Conservation (phyloP, 208 protist species). For the Trypanosoma vivax region DNA sequence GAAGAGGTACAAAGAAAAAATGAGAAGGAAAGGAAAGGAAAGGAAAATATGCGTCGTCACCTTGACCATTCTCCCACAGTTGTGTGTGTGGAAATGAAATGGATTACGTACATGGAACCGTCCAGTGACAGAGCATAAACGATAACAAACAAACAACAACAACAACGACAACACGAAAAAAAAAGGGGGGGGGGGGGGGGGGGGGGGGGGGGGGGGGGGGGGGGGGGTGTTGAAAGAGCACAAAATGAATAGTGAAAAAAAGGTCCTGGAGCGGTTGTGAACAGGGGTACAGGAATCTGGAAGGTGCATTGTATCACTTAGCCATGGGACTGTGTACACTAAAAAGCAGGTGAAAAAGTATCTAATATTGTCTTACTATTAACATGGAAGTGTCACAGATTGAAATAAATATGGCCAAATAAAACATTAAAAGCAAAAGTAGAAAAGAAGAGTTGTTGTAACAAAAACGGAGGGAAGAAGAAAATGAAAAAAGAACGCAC, state of each 20-base stretch:
- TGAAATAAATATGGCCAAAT: too few species aligned
- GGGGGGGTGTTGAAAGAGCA: neutral
- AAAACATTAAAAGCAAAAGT: neutral
- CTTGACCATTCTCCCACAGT: neutral
- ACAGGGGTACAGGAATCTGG: too few species aligned
- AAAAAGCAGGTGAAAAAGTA: too few species aligned
- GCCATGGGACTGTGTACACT: too few species aligned
- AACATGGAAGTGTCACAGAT: too few species aligned
- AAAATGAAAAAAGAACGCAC: conserved; percentile 8
- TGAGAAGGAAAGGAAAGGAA: conserved; percentile 6
- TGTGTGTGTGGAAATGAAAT: too few species aligned
- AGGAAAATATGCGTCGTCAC: neutral
- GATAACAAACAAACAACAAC: too few species aligned
- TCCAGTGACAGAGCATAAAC: too few species aligned
- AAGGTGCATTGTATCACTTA: too few species aligned
- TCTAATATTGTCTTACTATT: too few species aligned
- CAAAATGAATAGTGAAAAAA: conserved; percentile 6
- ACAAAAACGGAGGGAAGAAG: conserved; percentile 15
- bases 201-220: neutral
- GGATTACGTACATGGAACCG: too few species aligned
- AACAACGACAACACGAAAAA: neutral
- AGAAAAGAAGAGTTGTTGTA: conserved; percentile 2
- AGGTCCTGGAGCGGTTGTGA: neutral
- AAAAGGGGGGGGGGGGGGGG: neutral
- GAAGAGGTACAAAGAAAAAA: conserved; percentile 8